These are phyloP conservation scores for Boechera retrofracta DNA, from an alignment of 345 rosid genomes.

Conservation along the genomic window DNA sequence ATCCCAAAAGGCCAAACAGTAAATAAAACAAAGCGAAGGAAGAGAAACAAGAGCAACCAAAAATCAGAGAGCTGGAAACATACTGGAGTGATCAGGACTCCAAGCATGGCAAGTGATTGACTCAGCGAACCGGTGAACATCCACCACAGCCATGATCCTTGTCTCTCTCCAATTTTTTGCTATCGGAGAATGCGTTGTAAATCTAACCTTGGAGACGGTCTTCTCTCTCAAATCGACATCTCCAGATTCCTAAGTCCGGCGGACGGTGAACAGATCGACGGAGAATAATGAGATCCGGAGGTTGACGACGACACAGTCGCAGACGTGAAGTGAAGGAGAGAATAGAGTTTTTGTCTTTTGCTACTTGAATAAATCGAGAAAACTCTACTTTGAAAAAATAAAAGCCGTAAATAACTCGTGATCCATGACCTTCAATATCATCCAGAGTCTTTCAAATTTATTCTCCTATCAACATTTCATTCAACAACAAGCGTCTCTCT, in stretches of 20 bases:
- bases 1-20: neutral
- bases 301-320: slow-evolving; percentile 30
- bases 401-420: too few relatives aligned
- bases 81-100: slow-evolving; percentile 94
- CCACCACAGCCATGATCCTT: slow-evolving; percentile 64
- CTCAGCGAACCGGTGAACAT: slow-evolving; percentile 84
- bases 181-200: slow-evolving; percentile 23
- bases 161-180: slow-evolving; percentile 16
- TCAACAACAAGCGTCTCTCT: neutral
- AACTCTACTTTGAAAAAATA: too few relatives aligned
- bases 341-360: neutral
- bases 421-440: too few relatives aligned
- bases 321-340: slow-evolving; percentile 40
- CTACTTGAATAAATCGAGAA: too few relatives aligned
- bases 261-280: slow-evolving; percentile 12
- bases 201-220: slow-evolving; percentile 7
- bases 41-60: neutral
- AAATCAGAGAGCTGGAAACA: neutral
- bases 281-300: slow-evolving; percentile 42
- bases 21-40: slow-evolving; percentile 6
- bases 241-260: too few relatives aligned
- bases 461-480: too few relatives aligned
- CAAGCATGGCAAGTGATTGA: slow-evolving; percentile 97
- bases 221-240: slow-evolving; percentile 19
- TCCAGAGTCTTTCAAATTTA: too few relatives aligned